Base-by-base conservation (phyloP, 345 rosid genomes). In the Erysimum cheiranthoides region DNA sequence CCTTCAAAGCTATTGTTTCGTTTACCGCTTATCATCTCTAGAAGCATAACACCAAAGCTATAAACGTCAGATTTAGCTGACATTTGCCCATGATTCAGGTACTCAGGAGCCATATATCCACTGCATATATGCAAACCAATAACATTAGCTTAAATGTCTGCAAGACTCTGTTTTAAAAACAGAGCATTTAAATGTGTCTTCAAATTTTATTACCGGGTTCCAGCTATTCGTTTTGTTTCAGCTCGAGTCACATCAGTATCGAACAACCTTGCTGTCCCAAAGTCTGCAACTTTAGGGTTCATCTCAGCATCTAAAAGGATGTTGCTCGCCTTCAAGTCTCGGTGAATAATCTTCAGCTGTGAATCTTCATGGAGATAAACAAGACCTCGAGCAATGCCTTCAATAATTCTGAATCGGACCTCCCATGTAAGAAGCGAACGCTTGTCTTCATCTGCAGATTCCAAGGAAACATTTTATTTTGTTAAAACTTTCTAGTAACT, bases 61-160 rank as follows among this genome's bases (percentile, higher is more conserved):
- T 76, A 85, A 21, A 83, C 82, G 13, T 85, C 82, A 3, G 80
- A 77, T 43, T 80, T 87, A 28, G 73, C 71, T 67, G 88, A 87
- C 65, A 85, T 76, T 8, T 63, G 76, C 3, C 85, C 88, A 0
- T 68, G 62, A 59, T 64, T 72, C 3, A 35, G 32, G 17, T 85
- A 84, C 46, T 85, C 89, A 0, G 83, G 87, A 63, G 86, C 88
- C 85, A 85, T 87, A 46, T 84, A 85, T 14, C 91, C 87, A 54
- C 87, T 85, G 28, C 67, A 66, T 42, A 18, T 27, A 70, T 21
- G n/a, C 61, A 57, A 42, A 38, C 6, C 25, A 45, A 28, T 30
- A 28, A 6, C 16, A 58, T 32, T 45, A 16, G 34, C 43, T 28
- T 11, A 58, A 39, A 45, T 58, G 35, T 70, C 54, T n/a, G 6